Conservation (phyloP, 176 grass and related monocot genomes). For the Bonia amplexicaulis region DNA sequence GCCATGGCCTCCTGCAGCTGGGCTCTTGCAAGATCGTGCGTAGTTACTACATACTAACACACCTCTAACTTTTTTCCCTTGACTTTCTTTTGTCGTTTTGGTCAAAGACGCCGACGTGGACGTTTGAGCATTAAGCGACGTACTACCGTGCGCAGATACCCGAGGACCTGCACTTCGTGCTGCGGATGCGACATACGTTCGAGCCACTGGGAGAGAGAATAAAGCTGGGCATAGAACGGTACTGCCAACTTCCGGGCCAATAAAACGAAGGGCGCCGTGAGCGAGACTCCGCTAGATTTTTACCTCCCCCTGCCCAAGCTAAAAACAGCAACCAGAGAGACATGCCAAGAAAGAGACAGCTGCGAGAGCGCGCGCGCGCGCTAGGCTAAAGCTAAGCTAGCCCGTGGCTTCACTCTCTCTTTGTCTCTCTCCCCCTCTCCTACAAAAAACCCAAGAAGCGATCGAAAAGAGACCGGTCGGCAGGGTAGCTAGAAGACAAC, state of each 20-base stretch:
- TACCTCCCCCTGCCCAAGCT: conserved; percentile 22
- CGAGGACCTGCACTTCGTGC: conserved; percentile 96
- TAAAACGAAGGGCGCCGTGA: conserved; percentile 25
- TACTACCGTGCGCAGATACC: conserved; percentile 60
- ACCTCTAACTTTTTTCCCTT: not conserved
- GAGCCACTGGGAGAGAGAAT: conserved; percentile 63
- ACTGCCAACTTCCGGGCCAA: conserved; percentile 43
- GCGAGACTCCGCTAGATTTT: not conserved
- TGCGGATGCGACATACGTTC: conserved; percentile 96
- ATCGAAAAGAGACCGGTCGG: conserved; percentile 38
- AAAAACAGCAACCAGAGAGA: conserved; percentile 44
- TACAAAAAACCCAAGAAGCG: conserved; percentile 27
- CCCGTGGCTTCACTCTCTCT: not conserved
- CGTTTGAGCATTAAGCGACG: conserved; percentile 2
- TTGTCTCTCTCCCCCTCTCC: not conserved
- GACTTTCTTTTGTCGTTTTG: conserved; percentile 34
- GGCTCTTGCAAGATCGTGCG: conserved; percentile 98
- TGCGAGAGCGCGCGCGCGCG: not conserved
- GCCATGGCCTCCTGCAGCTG: conserved; percentile 92
- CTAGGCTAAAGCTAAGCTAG: not conserved
- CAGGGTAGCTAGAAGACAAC: conserved; percentile 14
- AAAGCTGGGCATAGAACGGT: no score
- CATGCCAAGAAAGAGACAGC: not conserved
- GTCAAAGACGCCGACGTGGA: conserved; percentile 20
- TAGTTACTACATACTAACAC: not conserved